Conservation (phyloP, 176 grass and related monocot species). For the maize (Zea mays) region Zm-B73-REFERENCE-NAM-5.0 NC_050100.1:103824001-103824500, state of each 20-base stretch:
- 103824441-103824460: constrained; percentile 5
- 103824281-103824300: not conserved
- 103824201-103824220: not conserved
- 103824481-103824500: constrained; percentile 17
- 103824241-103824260: not conserved
- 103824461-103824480: constrained; percentile 36
- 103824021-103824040: no score
- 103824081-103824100: not conserved
- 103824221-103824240: not conserved
- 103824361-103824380: not conserved
- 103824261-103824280: not conserved
- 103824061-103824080: constrained; percentile 8
- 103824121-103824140: not conserved
- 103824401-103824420: constrained; percentile 1
- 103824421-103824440: not conserved
- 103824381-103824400: constrained; percentile 12
- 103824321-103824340: not conserved
- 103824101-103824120: not conserved
- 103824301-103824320: not conserved
- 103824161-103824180: not conserved
- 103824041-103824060: constrained; percentile 21
- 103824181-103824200: not conserved
- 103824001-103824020: not conserved
- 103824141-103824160: not conserved
- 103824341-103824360: not conserved